Percentiles rank a stretch among this genome's conserved stretches.
Evolutionary conservation across 805 yeast genomes (phyloP).

Genomic region (Yarrowia hollandica): DNA sequence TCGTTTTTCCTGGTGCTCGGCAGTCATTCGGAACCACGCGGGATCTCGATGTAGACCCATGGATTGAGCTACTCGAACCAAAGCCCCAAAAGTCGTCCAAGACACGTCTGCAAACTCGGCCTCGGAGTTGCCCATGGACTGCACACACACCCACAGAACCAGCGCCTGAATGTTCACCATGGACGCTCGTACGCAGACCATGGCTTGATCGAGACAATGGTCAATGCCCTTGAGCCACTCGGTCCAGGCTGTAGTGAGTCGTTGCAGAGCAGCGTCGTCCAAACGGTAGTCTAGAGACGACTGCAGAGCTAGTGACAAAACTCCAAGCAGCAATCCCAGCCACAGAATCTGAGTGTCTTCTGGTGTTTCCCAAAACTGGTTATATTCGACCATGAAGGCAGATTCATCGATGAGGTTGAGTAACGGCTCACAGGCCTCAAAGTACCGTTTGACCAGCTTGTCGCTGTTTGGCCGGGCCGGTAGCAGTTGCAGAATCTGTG

Average conservation of each 20-base stretch:
- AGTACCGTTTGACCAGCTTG: slow-evolving; percentile 37
- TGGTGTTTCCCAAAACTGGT: slow-evolving; percentile 39
- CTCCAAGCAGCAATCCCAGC: slow-evolving; percentile 38
- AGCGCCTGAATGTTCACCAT: slow-evolving; percentile 38
- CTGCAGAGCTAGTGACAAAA: slow-evolving; percentile 37
- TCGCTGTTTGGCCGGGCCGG: slow-evolving; percentile 37
- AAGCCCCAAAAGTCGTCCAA: slow-evolving; percentile 39
- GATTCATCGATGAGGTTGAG: slow-evolving; percentile 38
- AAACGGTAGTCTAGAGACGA: slow-evolving; percentile 35
- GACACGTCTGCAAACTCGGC: slow-evolving; percentile 36
- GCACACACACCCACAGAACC: slow-evolving; percentile 39
- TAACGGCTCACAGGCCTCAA: slow-evolving; percentile 37
- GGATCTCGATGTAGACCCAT: slow-evolving; percentile 44
- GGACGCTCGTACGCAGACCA: slow-evolving; percentile 39
- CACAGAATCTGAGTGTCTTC: slow-evolving; percentile 38
- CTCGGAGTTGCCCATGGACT: slow-evolving; percentile 31
- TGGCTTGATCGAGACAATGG: slow-evolving; percentile 38
- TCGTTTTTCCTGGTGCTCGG: slow-evolving; percentile 39
- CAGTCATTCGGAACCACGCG: slow-evolving; percentile 39
- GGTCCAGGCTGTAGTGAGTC: slow-evolving; percentile 34
- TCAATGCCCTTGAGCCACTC: slow-evolving; percentile 39
- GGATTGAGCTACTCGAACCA: slow-evolving; percentile 39
- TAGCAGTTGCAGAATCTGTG: slow-evolving; percentile 36
- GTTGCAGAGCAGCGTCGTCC: slow-evolving; percentile 34
- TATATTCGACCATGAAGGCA: slow-evolving; percentile 37